Evolutionary conservation across 2,329 filamentous ascomycete species (phyloP).

Genomic region (Botrytis aclada): DNA sequence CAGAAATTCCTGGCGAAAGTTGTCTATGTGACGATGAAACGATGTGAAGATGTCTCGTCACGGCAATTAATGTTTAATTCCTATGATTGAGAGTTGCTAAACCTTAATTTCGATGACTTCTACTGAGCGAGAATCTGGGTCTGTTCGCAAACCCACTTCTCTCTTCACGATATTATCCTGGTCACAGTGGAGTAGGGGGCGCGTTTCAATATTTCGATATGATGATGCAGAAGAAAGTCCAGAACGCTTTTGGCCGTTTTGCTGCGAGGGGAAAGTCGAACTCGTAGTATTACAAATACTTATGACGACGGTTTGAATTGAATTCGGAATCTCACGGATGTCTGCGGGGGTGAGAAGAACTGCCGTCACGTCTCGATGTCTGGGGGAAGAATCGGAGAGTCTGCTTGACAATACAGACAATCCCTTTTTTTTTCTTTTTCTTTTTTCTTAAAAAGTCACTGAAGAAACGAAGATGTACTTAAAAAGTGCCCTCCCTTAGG

Average conservation of each 20-base stretch:
- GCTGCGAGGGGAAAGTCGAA: background rate
- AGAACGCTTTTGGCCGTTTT: background rate
- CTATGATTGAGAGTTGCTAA: background rate
- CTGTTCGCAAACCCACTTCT: background rate
- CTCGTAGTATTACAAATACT: constrained; percentile 1
- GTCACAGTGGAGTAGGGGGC: background rate
- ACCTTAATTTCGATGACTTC: background rate
- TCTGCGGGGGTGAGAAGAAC: background rate
- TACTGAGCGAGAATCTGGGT: background rate
- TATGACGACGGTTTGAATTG: background rate
- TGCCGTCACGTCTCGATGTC: background rate
- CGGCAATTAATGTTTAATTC: background rate
- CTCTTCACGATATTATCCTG: background rate
- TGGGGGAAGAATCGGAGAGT: background rate
- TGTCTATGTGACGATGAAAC: background rate
- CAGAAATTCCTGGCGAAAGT: background rate
- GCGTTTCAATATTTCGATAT: background rate
- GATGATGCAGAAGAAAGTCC: background rate
- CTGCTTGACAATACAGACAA: background rate
- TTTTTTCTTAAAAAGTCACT: background rate
- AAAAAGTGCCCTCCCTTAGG: background rate
- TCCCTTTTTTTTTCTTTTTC: background rate
- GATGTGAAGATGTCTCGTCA: background rate
- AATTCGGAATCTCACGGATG: background rate
- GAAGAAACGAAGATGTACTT: background rate